Conservation (phyloP, 2,329 filamentous ascomycete genomes). For the Colletotrichum zoysiae region DNA sequence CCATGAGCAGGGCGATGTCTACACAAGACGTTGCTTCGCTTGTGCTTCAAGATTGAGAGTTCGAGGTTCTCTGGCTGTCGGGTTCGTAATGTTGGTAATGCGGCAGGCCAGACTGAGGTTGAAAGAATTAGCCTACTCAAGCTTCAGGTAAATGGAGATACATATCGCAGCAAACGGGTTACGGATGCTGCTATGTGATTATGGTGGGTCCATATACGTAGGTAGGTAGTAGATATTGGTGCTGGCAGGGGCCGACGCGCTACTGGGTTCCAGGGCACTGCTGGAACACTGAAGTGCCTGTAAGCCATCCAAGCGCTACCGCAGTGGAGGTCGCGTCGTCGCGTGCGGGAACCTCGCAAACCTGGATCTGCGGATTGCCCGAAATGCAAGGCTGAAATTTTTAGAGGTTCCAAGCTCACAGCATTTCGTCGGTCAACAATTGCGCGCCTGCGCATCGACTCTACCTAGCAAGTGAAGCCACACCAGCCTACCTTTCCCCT, state of each 20-base stretch:
- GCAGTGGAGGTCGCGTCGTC: conserved; percentile 21
- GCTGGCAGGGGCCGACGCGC: neutral
- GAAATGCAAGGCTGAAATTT: conserved; percentile 54
- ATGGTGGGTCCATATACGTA: neutral
- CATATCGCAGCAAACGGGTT: conserved; percentile 11
- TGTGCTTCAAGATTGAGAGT: neutral
- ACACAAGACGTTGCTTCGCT: neutral
- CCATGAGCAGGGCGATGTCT: conserved; percentile 3
- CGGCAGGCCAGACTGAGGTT: conserved; percentile 4
- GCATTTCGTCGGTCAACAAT: conserved; percentile 32
- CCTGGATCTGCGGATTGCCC: conserved; percentile 21
- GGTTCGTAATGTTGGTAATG: neutral
- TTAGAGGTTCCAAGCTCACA: conserved; percentile 15
- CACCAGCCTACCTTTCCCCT: neutral
- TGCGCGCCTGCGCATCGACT: conserved; percentile 47
- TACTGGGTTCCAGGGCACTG: neutral
- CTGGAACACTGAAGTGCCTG: conserved; percentile 4
- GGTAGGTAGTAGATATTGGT: too few relatives aligned
- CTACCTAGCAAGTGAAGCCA: conserved; percentile 44
- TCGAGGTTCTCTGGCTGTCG: neutral
- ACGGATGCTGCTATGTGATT: neutral
- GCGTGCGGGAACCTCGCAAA: conserved; percentile 18
- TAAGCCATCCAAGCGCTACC: neutral
- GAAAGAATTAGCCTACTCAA: conserved; percentile 19
- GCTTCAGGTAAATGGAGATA: conserved; percentile 8